Base-by-base conservation (phyloP, 2,329 filamentous ascomycete species). In the Claviceps sp. region DNA sequence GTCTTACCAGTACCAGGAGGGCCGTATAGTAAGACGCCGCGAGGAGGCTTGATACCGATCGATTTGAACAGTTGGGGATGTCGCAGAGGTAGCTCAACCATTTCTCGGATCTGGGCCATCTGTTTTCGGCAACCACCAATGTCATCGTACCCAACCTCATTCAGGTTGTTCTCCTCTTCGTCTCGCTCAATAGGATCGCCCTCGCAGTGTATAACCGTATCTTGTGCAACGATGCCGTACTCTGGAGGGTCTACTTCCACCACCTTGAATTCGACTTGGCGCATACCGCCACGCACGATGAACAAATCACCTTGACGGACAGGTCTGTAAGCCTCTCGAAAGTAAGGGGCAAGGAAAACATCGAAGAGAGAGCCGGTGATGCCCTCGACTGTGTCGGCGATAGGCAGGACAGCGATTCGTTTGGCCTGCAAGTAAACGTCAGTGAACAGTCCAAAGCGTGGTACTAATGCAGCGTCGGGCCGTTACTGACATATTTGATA, bases 21-120 rank as follows among this genome's bases (percentile, higher is more conserved):
- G 58, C 93, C 93, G 69, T 86, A 91, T 65, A 98, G 88, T 66
- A 98, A 81, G 65, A 97, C 95, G 82, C 93, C 93, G 65, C 93
- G 89, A 46, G 93, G 93, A 52, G 93, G 93, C 81, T 98, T 98
- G 76, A 98, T 96, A 82, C 93, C 93, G 66, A 98, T 97, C 42
- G 91, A 97, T 79, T 97, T 98, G 86, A 98, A 98, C 49, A 98
- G 85, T 71, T 97, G 93, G 55, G 93, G 93, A 72, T 98, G 93
- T 65, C 93, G 85, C 56, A 98, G 81, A 56, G 93, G 93, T 61
- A 98, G 78, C 78, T 98, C 93, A 59, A 98, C 93, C 78, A 98
- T 84, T 71, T 98, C 93, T 68, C 93, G 88, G 63, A 98, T 95
- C 77, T 98, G 93, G 57, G 93, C 93, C 93, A 98, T 97, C 75